Evolutionary conservation across 148 eudicot species (phyloP), one percentile per base, ranked within the genome.

Genomic region (Nepenthes mirabilis): DNA sequence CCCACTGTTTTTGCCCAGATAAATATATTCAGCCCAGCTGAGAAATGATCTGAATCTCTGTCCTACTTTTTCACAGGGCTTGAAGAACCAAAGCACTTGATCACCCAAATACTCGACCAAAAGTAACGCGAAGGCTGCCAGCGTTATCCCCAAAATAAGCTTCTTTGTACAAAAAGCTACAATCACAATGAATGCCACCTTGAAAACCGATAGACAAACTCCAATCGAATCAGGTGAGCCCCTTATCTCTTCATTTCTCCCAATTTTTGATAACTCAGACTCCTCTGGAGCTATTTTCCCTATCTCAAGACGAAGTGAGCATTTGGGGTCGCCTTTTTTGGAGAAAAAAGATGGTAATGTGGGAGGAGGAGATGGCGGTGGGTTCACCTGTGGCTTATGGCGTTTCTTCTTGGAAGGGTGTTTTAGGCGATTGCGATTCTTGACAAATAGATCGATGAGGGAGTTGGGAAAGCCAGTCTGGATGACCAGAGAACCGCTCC

Each of bases 401-500:
- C 14, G 60, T 58, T 75, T 77, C 49, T 70, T 80, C 59, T 62
- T 68, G 14, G 75, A 70, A 14, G 59, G 53, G 32, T 70, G 75
- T 57, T 49, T 78, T 58, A 75, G 64, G 9, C 73, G 68, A 51
- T 76, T 73, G 1, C 70, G 72, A 57, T 78, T 75, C 49, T 78
- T 73, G 34, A 57, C 70, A 33, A 73, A 63, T 10, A 82, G 68
- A 68, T 82, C 81, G 23, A 68, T 59, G 47, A 73, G 70, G 52
- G 83, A 82, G 9, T 79, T 69, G 0, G 87, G 83, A 32, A 77
- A 76, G 1, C 78, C 84, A 37, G 80, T 77, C 47, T 77, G 75
- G 23, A 73, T 75, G 11, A 75, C 67, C 6, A 77, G 76, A 3
- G 79, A 66, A 5, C 69, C 74, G 2, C 74, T 72, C 0, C 68